Conservation (phyloP, 148 eudicot genomes). For the Arctostaphylos glauca region DNA sequence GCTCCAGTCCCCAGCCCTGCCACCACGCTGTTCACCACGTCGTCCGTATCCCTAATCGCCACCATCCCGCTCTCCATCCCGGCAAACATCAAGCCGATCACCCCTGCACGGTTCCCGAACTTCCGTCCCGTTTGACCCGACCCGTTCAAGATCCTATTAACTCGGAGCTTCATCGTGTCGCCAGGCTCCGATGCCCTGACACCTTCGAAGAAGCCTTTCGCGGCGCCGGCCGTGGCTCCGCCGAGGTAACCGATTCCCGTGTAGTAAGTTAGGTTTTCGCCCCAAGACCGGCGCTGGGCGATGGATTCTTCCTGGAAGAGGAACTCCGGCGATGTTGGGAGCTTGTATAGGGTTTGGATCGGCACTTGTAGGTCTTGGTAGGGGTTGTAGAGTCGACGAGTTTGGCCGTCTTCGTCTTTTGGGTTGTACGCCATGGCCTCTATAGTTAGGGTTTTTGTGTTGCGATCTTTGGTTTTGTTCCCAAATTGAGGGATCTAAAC, state of each 20-base stretch:
- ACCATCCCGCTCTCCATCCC: slow-evolving; percentile 85
- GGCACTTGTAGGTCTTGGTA: slow-evolving; percentile 70
- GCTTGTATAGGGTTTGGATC: slow-evolving; percentile 57
- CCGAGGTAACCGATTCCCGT: slow-evolving; percentile 73
- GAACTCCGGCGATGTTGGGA: slow-evolving; percentile 77
- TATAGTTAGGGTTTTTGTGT: neutral
- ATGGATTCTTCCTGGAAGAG: slow-evolving; percentile 76
- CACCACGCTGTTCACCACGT: slow-evolving; percentile 66
- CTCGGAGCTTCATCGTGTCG: slow-evolving; percentile 59
- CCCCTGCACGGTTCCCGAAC: slow-evolving; percentile 72
- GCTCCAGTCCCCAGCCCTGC: slow-evolving; percentile 89
- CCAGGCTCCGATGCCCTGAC: slow-evolving; percentile 52
- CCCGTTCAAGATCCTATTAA: slow-evolving; percentile 66
- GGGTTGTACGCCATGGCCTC: neutral
- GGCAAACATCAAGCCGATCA: slow-evolving; percentile 72
- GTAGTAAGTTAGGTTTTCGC: slow-evolving; percentile 83
- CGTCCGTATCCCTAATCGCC: slow-evolving; percentile 65
- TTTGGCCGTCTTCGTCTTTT: slow-evolving; percentile 10
- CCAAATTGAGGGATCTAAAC: neutral
- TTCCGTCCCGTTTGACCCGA: slow-evolving; percentile 62
- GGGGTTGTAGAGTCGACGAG: slow-evolving; percentile 71
- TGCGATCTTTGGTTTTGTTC: neutral
- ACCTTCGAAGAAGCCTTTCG: slow-evolving; percentile 48
- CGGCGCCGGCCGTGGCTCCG: slow-evolving; percentile 65
- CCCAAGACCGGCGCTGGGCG: slow-evolving; percentile 81